Percentiles rank a stretch among this genome's conserved stretches.
Conservation (phyloP, 2,329 filamentous ascomycete genomes). For the Xylaria digitata region DNA sequence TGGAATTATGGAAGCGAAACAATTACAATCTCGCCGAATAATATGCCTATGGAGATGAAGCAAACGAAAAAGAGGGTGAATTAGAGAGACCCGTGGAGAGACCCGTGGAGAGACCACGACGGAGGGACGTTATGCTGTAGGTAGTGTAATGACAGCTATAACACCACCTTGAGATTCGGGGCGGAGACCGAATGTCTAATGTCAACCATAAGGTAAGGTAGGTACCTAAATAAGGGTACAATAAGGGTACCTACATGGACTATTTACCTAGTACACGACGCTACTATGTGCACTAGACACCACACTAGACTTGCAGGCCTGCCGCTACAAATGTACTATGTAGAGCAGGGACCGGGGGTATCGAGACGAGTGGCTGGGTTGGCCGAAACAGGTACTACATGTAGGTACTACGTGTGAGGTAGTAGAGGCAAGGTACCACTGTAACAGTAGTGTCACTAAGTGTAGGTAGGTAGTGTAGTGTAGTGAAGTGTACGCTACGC, state of each 20-base stretch:
- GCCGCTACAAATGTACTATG: too few species aligned
- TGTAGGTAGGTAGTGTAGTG: too few species aligned
- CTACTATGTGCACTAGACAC: too few species aligned
- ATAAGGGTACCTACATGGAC: too few species aligned
- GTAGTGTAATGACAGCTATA: background rate
- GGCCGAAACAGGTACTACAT: background rate
- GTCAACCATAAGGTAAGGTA: too few species aligned
- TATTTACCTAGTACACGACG: too few species aligned
- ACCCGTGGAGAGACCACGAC: background rate
- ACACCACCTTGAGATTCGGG: background rate
- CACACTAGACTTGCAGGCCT: too few species aligned
- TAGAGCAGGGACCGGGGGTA: slow-evolving; percentile 14
- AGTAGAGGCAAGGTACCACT: too few species aligned
- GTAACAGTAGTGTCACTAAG: too few species aligned
- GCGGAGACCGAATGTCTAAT: slow-evolving; percentile 11
- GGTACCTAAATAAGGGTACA: too few species aligned
- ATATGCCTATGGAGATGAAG: background rate
- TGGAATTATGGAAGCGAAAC: background rate
- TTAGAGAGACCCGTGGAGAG: background rate
- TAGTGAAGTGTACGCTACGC: too few species aligned
- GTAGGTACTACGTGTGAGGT: too few species aligned
- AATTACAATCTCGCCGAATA: background rate
- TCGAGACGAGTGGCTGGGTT: slow-evolving; percentile 24
- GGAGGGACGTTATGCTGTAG: background rate
- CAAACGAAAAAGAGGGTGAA: background rate